Evolutionary conservation across 2,329 filamentous ascomycete genomes (phyloP), one percentile per base, ranked within the genome.

Genomic region (Sphaerostilbella broomeana): DNA sequence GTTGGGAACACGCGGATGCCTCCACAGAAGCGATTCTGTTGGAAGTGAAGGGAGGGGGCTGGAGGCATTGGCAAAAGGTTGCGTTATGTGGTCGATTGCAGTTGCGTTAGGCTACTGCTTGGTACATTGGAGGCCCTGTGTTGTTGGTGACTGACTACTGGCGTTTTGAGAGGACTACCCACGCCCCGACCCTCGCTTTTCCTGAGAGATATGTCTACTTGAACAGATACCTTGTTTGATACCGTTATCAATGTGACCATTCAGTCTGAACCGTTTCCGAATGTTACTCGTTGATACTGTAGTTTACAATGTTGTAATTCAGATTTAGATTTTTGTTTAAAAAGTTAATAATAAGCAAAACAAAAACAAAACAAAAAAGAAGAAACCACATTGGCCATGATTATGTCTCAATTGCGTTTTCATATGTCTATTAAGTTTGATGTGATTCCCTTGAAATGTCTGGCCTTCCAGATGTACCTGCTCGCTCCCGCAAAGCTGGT

Each of bases 201-300:
- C 51, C 51, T 54, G 53, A 51, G 51, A 59, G 49, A 52, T 49
- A 60, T 57, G 47, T 50, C 51, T 60, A 57, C 38, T 56, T 61
- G 52, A 56, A 51, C 51, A 60, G 51, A 60, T 59, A 60, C 54
- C 51, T 61, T 56, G 47, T 38, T 53, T 51, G 47, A 55, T 46
- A 51, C 36, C 36, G 25, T 43, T 40, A 43, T 43, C 41, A 43
- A 42, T 42, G 40, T 30, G 35, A 42, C 40, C 34, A 38, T 33
- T 42, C 31, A 34, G 34, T 38, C 29, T 28, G 19, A 10, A 21
- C 24, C 28, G 40, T 11, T 28, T 16, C 18, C 34, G 16, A 29
- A 20, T 30, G 19, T 34, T 16, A 17, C 24, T 34, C 35, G 29
- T 38, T 42, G 35, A 34, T 38, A 30, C 17, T 24, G n/a, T n/a